Evolutionary conservation across 169 alveolate genomes (phyloP).

Genomic region (Plasmodium yoelii): DNA sequence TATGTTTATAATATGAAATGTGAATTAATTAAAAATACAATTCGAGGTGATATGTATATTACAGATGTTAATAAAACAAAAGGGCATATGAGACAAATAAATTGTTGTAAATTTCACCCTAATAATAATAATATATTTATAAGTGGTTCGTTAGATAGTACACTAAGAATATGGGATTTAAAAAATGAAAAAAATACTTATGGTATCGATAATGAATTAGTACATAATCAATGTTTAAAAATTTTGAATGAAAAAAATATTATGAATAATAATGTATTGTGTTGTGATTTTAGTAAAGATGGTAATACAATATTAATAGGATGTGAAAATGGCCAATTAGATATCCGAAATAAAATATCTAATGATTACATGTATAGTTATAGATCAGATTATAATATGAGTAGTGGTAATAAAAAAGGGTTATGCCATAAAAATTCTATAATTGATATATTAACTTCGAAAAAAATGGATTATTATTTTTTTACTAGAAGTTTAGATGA

Average conservation of each 20-base stretch:
- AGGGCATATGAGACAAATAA: slow-evolving; percentile 83
- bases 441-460: slow-evolving; percentile 39
- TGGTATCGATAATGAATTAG: slow-evolving; percentile 46
- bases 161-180: slow-evolving; percentile 81
- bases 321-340: slow-evolving; percentile 45
- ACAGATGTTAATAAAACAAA: slow-evolving; percentile 81
- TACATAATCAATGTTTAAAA: slow-evolving; percentile 56
- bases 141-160: slow-evolving; percentile 83
- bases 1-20: slow-evolving; percentile 56
- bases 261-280: slow-evolving; percentile 32
- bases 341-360: slow-evolving; percentile 53
- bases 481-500: slow-evolving; percentile 53
- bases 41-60: slow-evolving; percentile 85
- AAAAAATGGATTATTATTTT: slow-evolving; percentile 33
- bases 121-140: slow-evolving; percentile 69
- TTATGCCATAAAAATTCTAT: slow-evolving; percentile 25
- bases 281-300: slow-evolving; percentile 35
- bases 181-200: slow-evolving; percentile 47
- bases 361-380: slow-evolving; percentile 44
- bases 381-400: slow-evolving; percentile 2
- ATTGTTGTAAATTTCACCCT: slow-evolving; percentile 80
- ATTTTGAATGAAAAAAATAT: slow-evolving; percentile 50
- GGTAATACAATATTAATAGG: slow-evolving; percentile 54
- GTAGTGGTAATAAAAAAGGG: neutral
- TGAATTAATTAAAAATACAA: slow-evolving; percentile 78